phyloP scores from a whole-genome alignment of 2,329 filamentous ascomycete species.

The Calonectria hongkongensis region DNA sequence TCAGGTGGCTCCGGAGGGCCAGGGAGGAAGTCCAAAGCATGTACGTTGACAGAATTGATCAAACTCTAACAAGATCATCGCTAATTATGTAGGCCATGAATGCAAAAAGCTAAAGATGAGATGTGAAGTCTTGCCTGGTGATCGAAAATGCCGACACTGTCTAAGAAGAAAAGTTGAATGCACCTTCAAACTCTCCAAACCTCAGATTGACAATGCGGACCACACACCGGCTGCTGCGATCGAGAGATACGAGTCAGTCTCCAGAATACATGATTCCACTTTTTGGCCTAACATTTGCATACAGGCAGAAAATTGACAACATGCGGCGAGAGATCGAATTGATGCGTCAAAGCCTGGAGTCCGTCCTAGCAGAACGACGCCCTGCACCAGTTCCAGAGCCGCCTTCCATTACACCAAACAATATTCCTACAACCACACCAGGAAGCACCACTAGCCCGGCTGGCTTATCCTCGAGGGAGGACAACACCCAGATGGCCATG shows the following conservation, averaged over 20 bases:
- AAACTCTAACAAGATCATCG: background rate
- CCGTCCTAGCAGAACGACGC: conserved; percentile 40
- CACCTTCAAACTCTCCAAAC: conserved; percentile 34
- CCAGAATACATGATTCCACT: too few species aligned
- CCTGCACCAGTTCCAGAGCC: background rate
- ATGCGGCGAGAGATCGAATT: conserved; percentile 51
- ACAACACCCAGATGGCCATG: conserved; percentile 47
- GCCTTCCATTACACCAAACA: conserved; percentile 3
- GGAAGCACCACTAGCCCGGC: conserved; percentile 52
- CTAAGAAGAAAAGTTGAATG: conserved; percentile 43
- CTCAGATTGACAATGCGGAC: conserved; percentile 5
- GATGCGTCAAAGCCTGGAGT: conserved; percentile 51
- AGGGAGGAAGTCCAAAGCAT: conserved; percentile 43
- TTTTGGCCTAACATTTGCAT: background rate
- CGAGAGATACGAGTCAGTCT: conserved; percentile 39
- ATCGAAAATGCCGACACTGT: conserved; percentile 43
- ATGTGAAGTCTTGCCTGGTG: conserved; percentile 43
- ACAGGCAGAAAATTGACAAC: conserved; percentile 54
- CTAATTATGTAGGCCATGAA: conserved; percentile 30
- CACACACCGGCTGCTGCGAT: conserved; percentile 11
- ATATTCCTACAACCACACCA: conserved; percentile 52
- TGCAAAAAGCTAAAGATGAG: conserved; percentile 45
- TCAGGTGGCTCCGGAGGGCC: conserved; percentile 27
- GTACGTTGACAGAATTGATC: conserved; percentile 15
- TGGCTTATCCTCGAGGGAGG: conserved; percentile 41